These are phyloP conservation scores for Ascoidea tarda DNA, from an alignment of 805 yeast species.

Conservation along the genomic window DNA sequence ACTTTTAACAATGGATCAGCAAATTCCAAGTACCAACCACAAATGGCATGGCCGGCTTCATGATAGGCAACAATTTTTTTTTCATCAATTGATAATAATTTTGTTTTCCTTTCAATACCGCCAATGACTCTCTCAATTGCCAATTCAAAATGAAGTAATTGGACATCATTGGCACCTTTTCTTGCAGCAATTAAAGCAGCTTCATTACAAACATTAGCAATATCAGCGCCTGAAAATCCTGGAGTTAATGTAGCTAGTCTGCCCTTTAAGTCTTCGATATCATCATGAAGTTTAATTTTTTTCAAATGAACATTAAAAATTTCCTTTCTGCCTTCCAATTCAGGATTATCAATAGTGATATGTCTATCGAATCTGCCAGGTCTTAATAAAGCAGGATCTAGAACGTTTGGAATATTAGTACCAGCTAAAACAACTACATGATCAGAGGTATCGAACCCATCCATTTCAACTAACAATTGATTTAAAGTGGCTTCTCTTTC, in stretches of 20 bases:
- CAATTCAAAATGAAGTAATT: conserved; percentile 72
- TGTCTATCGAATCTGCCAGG: conserved; percentile 98
- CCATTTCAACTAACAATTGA: conserved; percentile 96
- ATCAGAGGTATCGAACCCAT: conserved; percentile 82
- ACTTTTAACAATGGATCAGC: conserved; percentile 95
- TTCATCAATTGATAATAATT: conserved; percentile 73
- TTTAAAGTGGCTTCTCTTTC: conserved; percentile 95
- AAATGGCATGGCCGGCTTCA: conserved; percentile 98
- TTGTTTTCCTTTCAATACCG: conserved; percentile 84
- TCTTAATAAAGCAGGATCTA: conserved; percentile 86
- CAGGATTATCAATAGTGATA: conserved; percentile 83
- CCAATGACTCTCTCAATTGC: conserved; percentile 97
- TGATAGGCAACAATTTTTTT: conserved; percentile 89
- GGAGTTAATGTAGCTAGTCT: conserved; percentile 93
- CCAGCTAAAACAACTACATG: conserved; percentile 97
- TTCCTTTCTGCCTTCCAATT: conserved; percentile 86
- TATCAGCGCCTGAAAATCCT: conserved; percentile 97
- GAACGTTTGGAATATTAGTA: conserved; percentile 88
- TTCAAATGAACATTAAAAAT: conserved; percentile 78
- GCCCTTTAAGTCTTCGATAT: conserved; percentile 53
- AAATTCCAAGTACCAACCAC: conserved; percentile 88
- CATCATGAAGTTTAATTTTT: conserved; percentile 47
- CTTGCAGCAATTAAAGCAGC: conserved; percentile 97
- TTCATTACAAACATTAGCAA: conserved; percentile 93
- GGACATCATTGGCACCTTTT: conserved; percentile 53